Base-by-base conservation (phyloP, 1,284 basidiomycete species). In the Athelia psychrophila region DNA sequence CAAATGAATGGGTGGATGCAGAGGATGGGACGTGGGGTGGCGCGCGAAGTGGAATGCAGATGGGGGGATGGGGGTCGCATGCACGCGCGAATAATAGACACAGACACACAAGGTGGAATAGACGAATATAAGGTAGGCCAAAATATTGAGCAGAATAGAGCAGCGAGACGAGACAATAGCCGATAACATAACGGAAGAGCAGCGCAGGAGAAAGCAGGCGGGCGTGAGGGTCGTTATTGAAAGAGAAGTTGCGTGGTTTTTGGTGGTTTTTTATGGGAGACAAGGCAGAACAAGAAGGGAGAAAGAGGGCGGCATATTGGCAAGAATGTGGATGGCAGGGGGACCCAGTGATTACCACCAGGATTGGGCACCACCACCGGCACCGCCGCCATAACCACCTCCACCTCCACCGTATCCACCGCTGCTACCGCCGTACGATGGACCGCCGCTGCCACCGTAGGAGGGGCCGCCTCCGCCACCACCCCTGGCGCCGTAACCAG, bases 161-260 rank as follows among this genome's bases (percentile, higher is more conserved):
- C 74, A 75, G 77, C 75, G 80, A 83, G 80, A 84, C 81, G 76
- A 78, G 76, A 77, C 75, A 69, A 30, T 30, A 30, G 27, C 27
- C 27, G 13, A 30, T 30, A 61, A 60, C 52, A 47, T 61, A 60
- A 66, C 58, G 64, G 61, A 69, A 81, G 80, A 84, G 83, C 80
- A 84, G 81, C 81, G 79, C 79, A 80, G 59, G 57, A 60, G 67
- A 30, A 30, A 64, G 45, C 9, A 25, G 22, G 18, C 19, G 10
- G 25, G 20, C 30, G 25, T 27, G 30, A 32, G 23, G 18, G 24
- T 20, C 23, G 20, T 30, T 20, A 32, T 38, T 18, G 8, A 48
- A 16, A 23, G 30, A 48, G 25, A 19, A 33, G n/a, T 13, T 10
- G n/a, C 15, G 30, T 20, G 10, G 47, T 6, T 33, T 49, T 42